A percentile compares a stretch with the other conserved stretches of the same genome.
Conservation (phyloP, 2,329 filamentous ascomycete genomes). For the Didymella arachidicola region DNA sequence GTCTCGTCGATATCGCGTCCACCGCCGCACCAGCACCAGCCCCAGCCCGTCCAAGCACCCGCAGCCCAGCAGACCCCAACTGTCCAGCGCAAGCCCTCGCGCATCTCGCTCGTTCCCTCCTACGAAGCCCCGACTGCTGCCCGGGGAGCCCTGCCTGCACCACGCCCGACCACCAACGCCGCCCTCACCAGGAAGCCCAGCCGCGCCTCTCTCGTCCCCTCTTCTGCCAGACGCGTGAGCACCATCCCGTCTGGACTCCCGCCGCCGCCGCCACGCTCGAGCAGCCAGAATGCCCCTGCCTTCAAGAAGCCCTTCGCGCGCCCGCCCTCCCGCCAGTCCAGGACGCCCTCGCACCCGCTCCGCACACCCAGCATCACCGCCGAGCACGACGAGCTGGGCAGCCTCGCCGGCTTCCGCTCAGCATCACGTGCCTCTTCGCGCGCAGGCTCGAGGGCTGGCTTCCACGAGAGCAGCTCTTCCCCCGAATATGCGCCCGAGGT, state of each 20-base stretch:
- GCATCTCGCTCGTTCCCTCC: constrained; percentile 39
- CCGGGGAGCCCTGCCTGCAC: constrained; percentile 11
- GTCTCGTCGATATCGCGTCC: constrained; percentile 34
- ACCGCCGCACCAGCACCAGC: constrained; percentile 6
- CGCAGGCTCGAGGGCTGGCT: constrained; percentile 44
- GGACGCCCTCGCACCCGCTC: constrained; percentile 27
- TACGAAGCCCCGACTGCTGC: constrained; percentile 33
- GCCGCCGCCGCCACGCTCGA: constrained; percentile 23
- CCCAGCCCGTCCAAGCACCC: constrained; percentile 9
- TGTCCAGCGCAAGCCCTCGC: constrained; percentile 45
- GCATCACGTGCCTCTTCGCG: constrained; percentile 53
- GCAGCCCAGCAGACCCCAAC: constrained; percentile 15
- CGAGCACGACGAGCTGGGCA: constrained; percentile 53
- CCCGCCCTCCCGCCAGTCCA: constrained; percentile 46
- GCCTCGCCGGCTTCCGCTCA: constrained; percentile 54
- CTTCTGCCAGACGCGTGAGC: constrained; percentile 34
- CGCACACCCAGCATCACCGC: constrained; percentile 19
- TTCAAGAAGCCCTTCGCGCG: constrained; percentile 51
- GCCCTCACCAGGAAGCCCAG: constrained; percentile 15
- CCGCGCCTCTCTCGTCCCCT: constrained; percentile 35
- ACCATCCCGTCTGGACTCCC: constrained; percentile 29
- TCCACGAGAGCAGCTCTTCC: constrained; percentile 36
- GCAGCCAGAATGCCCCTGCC: constrained; percentile 34
- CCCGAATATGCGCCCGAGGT: constrained; percentile 33
- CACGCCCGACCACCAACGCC: constrained; percentile 22